phyloP scores from a whole-genome alignment of 139 green algal genomes.

The Chlamydomonas schloesseri region DNA sequence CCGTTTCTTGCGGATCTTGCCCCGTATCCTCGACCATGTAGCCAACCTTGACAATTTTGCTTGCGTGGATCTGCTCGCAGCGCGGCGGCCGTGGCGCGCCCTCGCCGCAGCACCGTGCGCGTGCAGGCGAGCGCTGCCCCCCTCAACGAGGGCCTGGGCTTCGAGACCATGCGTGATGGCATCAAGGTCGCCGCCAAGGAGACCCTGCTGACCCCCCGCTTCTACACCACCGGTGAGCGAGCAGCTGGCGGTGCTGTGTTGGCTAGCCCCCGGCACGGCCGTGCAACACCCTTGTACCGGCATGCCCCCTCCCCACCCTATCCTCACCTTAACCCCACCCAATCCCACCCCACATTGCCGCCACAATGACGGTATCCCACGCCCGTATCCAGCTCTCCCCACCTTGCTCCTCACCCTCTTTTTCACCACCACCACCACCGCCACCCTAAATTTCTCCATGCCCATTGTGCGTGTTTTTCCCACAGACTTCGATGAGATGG shows the following conservation, averaged over 20 bases:
- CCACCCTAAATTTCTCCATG: no score
- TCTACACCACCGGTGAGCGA: conserved; percentile 91
- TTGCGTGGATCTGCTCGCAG: not conserved
- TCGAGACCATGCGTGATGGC: conserved; percentile 77
- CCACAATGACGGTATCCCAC: no score
- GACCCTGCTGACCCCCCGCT: conserved; percentile 91
- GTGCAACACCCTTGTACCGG: not conserved
- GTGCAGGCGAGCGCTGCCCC: conserved; percentile 38
- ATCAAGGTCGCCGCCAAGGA: conserved; percentile 90
- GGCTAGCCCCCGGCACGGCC: not conserved
- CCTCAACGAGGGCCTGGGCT: conserved; percentile 47
- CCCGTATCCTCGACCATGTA: no score
- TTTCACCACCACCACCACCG: no score
- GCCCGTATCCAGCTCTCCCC: no score
- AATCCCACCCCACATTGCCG: no score
- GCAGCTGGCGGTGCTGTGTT: no score
- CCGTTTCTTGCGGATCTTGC: not conserved
- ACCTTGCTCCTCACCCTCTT: no score
- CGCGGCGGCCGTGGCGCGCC: not conserved
- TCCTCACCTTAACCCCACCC: no score
- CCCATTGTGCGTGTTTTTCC: no score
- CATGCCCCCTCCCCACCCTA: no score
- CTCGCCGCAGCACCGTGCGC: not conserved
- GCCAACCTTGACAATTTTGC: not conserved
- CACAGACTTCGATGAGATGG: conserved; percentile 97